These are phyloP conservation scores for Verruconis gallopava DNA, from an alignment of 2,329 filamentous ascomycete species.

Conservation along the genomic window DNA sequence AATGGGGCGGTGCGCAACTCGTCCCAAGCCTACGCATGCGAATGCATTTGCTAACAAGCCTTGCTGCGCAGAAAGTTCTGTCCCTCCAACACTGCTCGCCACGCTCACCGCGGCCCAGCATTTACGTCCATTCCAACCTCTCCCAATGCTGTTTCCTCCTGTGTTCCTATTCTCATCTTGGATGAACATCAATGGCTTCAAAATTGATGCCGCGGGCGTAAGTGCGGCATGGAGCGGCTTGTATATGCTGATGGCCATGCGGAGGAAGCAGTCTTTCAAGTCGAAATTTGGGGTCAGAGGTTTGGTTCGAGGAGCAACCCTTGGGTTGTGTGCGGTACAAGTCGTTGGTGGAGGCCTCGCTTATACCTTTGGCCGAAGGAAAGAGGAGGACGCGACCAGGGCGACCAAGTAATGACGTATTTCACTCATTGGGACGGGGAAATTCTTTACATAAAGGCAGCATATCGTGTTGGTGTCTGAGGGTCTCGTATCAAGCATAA, in stretches of 20 bases:
- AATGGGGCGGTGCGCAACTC: slow-evolving; percentile 15
- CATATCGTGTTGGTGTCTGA: too few species aligned
- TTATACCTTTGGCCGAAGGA: slow-evolving; percentile 37
- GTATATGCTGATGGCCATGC: slow-evolving; percentile 49
- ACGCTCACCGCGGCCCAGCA: slow-evolving; percentile 54
- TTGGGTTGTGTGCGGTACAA: slow-evolving; percentile 39
- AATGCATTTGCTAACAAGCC: neutral
- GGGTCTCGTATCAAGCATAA: too few species aligned
- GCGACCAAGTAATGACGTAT: neutral
- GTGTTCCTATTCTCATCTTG: slow-evolving; percentile 54
- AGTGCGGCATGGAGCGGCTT: slow-evolving; percentile 52
- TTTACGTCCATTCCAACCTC: slow-evolving; percentile 49
- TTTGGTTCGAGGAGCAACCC: slow-evolving; percentile 37
- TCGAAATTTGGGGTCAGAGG: slow-evolving; percentile 39
- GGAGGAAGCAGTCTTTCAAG: slow-evolving; percentile 38
- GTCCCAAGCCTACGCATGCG: too few species aligned
- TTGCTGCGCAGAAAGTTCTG: slow-evolving; percentile 42
- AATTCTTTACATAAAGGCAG: too few species aligned
- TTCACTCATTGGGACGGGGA: too few species aligned
- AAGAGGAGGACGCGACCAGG: slow-evolving; percentile 17
- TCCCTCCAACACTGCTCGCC: slow-evolving; percentile 52
- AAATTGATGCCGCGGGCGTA: slow-evolving; percentile 49
- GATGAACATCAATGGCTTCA: slow-evolving; percentile 49
- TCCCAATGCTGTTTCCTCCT: slow-evolving; percentile 56
- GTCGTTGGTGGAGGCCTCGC: slow-evolving; percentile 37